Evolutionary conservation across 306 rosid genomes (phyloP).

Genomic region (Biancaea sappan): DNA sequence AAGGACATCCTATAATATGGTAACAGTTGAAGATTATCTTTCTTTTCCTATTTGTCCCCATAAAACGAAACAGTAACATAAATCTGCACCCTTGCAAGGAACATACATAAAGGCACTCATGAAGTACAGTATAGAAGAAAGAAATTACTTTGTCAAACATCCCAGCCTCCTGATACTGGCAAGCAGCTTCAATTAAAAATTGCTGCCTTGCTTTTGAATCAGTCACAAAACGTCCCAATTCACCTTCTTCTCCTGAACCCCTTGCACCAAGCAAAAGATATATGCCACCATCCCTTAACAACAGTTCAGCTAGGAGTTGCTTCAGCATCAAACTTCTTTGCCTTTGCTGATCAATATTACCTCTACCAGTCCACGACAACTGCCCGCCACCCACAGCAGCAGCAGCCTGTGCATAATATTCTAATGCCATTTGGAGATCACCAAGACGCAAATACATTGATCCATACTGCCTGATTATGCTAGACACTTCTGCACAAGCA

Average conservation of each 20-base stretch:
- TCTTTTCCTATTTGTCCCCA: background rate
- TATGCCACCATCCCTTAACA: constrained; percentile 85
- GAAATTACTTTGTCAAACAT: constrained; percentile 77
- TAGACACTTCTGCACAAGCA: constrained; percentile 88
- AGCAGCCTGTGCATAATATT: constrained; percentile 96
- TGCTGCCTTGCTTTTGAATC: constrained; percentile 81
- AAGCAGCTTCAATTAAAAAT: constrained; percentile 89
- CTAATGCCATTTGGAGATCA: constrained; percentile 73
- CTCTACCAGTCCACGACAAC: constrained; percentile 88
- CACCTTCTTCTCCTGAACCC: constrained; percentile 97
- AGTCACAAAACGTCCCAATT: constrained; percentile 74
- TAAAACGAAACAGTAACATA: constrained; percentile 15
- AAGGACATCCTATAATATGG: constrained; percentile 16
- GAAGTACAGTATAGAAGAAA: background rate
- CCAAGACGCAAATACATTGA: constrained; percentile 78
- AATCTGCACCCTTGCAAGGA: background rate
- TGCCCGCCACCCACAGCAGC: constrained; percentile 96
- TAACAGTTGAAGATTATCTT: background rate
- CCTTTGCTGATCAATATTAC: constrained; percentile 85
- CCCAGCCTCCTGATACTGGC: constrained; percentile 93
- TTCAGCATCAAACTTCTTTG: constrained; percentile 94
- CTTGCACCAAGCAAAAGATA: constrained; percentile 91
- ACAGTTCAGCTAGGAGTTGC: constrained; percentile 88
- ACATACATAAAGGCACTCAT: background rate
- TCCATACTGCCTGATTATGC: constrained; percentile 84